Evolutionary conservation across 345 rosid genomes (phyloP), one percentile per base, ranked within the genome.

Genomic region (Salix purpurea): DNA sequence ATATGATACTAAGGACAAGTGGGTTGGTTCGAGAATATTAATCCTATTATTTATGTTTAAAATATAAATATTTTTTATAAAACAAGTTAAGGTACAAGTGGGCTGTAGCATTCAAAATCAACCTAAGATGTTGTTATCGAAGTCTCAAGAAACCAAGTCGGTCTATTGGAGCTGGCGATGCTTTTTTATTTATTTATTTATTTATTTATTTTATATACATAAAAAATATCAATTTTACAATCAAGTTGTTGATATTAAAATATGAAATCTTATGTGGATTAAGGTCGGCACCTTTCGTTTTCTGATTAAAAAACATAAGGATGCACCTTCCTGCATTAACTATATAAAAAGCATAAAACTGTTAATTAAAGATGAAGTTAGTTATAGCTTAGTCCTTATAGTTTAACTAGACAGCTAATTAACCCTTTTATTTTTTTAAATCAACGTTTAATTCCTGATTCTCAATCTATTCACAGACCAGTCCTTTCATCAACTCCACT

Each of bases 41-140:
- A 36, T 36, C 37, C 37, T 36, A 36, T 36, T 36, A 5, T 36
- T 36, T 36, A 0, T 5, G 5, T 5, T 5, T 36, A 36, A 36
- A 36, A 36, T 36, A 36, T 36, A 36, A 36, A 36, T 36, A 36
- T 5, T 36, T 36, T 36, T 36, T 36, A 5, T 36, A 36, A 34
- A 34, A 34, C 36, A 34, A 36, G 23, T 16, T 36, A 34, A 30
- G 74, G 34, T 4, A 0, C 42, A 39, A 39, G 42, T 39, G 42
- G 42, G 0, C 2, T 39, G 42, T 30, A 6, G 6, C 18, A 26
- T 19, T 19, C 34, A 32, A 40, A 40, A 19, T 54, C 48, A 72
- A 72, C 74, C 74, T 72, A 72, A 52, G 74, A 74, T 40, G 44
- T 44, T 39, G 26, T 65, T 40, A 64, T 65, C 62, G 26, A 65